Conservation (phyloP, 192 early-diverging fungal species). For the Backusella circina region DNA sequence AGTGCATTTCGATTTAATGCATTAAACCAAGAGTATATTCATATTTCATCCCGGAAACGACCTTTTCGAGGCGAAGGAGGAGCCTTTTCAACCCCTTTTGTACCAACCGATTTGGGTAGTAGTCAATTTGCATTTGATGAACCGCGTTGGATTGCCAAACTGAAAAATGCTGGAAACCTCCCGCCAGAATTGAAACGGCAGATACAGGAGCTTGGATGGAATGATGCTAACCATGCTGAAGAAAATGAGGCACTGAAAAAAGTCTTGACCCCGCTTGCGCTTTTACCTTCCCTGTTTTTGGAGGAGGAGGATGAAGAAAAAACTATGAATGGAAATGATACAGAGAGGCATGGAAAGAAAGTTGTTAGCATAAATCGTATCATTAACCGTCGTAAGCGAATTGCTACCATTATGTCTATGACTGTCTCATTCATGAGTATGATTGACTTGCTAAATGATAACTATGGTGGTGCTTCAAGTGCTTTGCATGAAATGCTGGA, state of each 20-base stretch:
- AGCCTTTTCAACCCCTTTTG: slow-evolving; percentile 46
- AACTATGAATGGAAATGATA: not conserved
- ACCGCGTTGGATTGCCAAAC: slow-evolving; percentile 43
- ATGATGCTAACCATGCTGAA: slow-evolving; percentile 38
- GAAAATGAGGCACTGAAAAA: slow-evolving; percentile 43
- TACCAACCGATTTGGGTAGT: slow-evolving; percentile 49
- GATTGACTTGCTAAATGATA: slow-evolving; percentile 49
- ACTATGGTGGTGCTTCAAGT: slow-evolving; percentile 41
- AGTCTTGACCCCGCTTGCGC: slow-evolving; percentile 43
- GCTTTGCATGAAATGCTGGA: slow-evolving; percentile 38
- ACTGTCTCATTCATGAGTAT: slow-evolving; percentile 41
- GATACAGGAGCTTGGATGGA: slow-evolving; percentile 53
- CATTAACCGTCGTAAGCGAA: slow-evolving; percentile 11
- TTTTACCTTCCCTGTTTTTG: slow-evolving; percentile 47
- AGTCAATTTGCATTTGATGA: slow-evolving; percentile 51
- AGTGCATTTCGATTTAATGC: slow-evolving; percentile 48
- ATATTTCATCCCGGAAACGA: slow-evolving; percentile 40
- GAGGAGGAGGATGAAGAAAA: slow-evolving; percentile 43
- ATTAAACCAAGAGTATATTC: slow-evolving; percentile 42
- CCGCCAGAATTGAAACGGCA: slow-evolving; percentile 43
- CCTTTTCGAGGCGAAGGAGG: slow-evolving; percentile 45
- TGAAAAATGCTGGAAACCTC: slow-evolving; percentile 46
- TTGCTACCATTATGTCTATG: slow-evolving; percentile 39
- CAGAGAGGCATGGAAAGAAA: not conserved
- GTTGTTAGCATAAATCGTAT: slow-evolving; percentile 11